Percentiles rank a stretch among this genome's conserved stretches.
Evolutionary conservation across 139 green algal species (phyloP).

Genomic region (Desmodesmus armatus): DNA sequence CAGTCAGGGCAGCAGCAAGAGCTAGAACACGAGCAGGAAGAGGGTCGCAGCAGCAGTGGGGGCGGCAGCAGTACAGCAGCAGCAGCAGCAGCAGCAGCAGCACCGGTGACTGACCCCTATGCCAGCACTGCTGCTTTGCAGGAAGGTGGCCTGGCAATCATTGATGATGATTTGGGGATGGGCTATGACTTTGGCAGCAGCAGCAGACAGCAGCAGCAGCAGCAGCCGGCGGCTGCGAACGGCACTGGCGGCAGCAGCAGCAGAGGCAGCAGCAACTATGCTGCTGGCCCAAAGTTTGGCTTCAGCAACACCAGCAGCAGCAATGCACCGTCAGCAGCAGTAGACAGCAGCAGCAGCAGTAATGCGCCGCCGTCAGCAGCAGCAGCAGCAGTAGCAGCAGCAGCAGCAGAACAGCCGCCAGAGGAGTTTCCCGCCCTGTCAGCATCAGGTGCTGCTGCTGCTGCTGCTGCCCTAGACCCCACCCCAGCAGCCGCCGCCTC

Average conservation of each 20-base stretch:
- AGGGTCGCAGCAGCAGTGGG: background rate
- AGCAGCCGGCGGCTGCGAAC: background rate
- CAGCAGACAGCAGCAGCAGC: background rate
- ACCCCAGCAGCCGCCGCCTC: slow-evolving; percentile 19
- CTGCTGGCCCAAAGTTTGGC: no score
- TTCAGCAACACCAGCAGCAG: background rate
- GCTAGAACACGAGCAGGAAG: background rate
- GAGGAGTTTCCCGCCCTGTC: slow-evolving; percentile 46
- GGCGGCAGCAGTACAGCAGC: background rate
- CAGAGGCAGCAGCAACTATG: slow-evolving; percentile 2
- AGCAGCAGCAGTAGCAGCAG: background rate
- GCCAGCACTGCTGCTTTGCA: background rate
- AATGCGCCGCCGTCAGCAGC: background rate
- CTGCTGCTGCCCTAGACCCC: slow-evolving; percentile 16
- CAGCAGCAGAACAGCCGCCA: background rate
- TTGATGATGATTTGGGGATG: slow-evolving; percentile 74
- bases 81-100: slow-evolving; percentile 12
- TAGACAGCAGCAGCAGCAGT: background rate
- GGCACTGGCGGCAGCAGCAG: slow-evolving; percentile 21
- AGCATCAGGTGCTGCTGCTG: background rate
- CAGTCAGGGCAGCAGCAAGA: slow-evolving; percentile 5
- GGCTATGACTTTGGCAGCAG: slow-evolving; percentile 8
- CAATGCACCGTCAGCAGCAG: no score
- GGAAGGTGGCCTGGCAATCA: slow-evolving; percentile 46
- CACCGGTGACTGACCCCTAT: slow-evolving; percentile 25